Percentiles rank a stretch among this genome's conserved stretches.
phyloP scores from a whole-genome alignment of 805 yeast species.

The Kluyveromyces nonfermentans region DNA sequence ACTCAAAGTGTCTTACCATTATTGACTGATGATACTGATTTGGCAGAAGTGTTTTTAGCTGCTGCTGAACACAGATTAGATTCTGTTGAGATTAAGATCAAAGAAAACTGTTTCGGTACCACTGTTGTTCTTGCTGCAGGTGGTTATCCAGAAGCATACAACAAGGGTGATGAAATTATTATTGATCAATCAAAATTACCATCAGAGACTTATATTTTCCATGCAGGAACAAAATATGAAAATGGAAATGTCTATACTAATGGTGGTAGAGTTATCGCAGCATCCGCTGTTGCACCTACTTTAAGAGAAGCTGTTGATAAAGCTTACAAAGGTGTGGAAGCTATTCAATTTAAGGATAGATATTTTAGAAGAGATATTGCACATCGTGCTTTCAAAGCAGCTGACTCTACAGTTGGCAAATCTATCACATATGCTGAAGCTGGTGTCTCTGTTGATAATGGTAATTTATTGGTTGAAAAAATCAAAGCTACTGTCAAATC shows the following conservation, averaged over 20 bases:
- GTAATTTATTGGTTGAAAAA: constrained; percentile 80
- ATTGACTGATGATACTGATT: constrained; percentile 73
- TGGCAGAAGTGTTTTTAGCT: constrained; percentile 87
- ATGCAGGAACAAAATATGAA: constrained; percentile 77
- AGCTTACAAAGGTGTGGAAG: constrained; percentile 79
- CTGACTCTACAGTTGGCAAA: constrained; percentile 17
- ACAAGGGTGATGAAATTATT: constrained; percentile 77
- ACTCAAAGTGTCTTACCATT: constrained; percentile 93
- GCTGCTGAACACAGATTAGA: constrained; percentile 92
- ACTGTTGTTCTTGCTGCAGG: constrained; percentile 96
- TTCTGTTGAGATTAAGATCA: constrained; percentile 53
- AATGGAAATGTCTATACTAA: constrained; percentile 61
- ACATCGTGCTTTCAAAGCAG: constrained; percentile 74
- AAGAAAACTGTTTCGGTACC: constrained; percentile 56
- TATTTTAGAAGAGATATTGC: constrained; percentile 92
- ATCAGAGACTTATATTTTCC: constrained; percentile 64
- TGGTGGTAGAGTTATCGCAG: constrained; percentile 96
- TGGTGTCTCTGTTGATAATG: constrained; percentile 96
- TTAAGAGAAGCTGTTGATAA: constrained; percentile 72
- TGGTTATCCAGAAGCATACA: constrained; percentile 87
- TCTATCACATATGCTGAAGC: constrained; percentile 85
- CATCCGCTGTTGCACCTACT: constrained; percentile 74
- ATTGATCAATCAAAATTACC: constrained; percentile 28
- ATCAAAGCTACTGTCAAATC: constrained; percentile 87
- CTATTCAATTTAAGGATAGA: constrained; percentile 61